Conservation (phyloP, 2,329 filamentous ascomycete species). For the Clonostachys sp. region DNA sequence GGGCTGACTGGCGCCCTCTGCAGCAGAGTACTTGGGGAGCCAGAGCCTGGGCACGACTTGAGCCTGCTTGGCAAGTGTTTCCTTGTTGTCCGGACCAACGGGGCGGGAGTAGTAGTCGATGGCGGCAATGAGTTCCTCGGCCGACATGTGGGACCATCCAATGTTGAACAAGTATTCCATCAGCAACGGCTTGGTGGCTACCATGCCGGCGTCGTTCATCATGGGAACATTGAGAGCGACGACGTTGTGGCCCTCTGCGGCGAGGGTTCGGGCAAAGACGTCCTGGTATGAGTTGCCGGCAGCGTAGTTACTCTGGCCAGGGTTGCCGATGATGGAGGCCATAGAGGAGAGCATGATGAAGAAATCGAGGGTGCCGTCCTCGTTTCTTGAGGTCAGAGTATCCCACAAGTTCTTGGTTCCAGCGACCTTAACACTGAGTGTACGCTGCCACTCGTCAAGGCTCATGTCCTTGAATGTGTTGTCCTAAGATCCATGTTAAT, state of each 20-base stretch:
- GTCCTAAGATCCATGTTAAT: slow-evolving; percentile 19
- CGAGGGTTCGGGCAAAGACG: slow-evolving; percentile 11
- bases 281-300: slow-evolving; percentile 28
- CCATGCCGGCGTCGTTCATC: slow-evolving; percentile 16
- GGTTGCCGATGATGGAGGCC: slow-evolving; percentile 23
- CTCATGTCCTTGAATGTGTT: slow-evolving; percentile 26
- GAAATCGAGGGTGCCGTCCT: slow-evolving; percentile 24
- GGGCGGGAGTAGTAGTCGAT: neutral
- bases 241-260: slow-evolving; percentile 11
- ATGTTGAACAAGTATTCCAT: slow-evolving; percentile 3
- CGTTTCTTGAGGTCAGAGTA: slow-evolving; percentile 1
- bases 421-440: slow-evolving; percentile 29
- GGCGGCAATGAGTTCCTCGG: slow-evolving; percentile 1
- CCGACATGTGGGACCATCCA: slow-evolving; percentile 3
- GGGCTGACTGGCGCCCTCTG: slow-evolving; percentile 3
- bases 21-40: slow-evolving; percentile 5
- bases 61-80: too few species aligned
- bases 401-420: slow-evolving; percentile 38
- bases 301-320: slow-evolving; percentile 31
- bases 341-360: slow-evolving; percentile 30
- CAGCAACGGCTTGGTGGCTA: slow-evolving; percentile 5
- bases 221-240: slow-evolving; percentile 7
- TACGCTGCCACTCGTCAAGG: slow-evolving; percentile 23
- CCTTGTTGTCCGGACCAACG: neutral
- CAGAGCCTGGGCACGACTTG: slow-evolving; percentile 1